Evolutionary conservation across 73 alveolate species (phyloP).

Genomic region (Paramecium pentaurelia): DNA sequence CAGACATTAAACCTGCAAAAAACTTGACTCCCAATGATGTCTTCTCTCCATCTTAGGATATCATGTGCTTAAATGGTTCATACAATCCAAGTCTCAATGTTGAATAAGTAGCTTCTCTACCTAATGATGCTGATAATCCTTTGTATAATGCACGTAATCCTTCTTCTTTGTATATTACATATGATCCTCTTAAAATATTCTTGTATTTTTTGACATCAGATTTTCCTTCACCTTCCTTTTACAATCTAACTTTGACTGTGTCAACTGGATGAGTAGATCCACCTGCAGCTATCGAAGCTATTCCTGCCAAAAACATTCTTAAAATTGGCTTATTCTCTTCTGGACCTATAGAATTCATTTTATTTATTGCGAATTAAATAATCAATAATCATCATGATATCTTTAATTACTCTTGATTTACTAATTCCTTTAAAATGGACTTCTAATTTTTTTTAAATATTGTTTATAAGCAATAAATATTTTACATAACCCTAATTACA

Average conservation of each 20-base stretch:
- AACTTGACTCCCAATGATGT: conserved; percentile 69
- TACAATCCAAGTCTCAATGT: conserved; percentile 71
- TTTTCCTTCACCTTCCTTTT: conserved; percentile 67
- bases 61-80: conserved; percentile 73
- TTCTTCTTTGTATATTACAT: conserved; percentile 44
- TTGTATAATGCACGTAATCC: conserved; percentile 65
- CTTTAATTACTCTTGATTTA: not conserved
- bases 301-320: conserved; percentile 70
- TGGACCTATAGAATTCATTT: conserved; percentile 23
- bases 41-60: conserved; percentile 53
- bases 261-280: conserved; percentile 75
- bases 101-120: conserved; percentile 70
- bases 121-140: conserved; percentile 69
- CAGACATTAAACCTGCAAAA: conserved; percentile 78
- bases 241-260: conserved; percentile 68
- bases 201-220: conserved; percentile 9
- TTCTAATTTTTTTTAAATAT: too few relatives aligned
- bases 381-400: not conserved
- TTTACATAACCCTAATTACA: too few relatives aligned
- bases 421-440: too few relatives aligned
- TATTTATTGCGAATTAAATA: not conserved
- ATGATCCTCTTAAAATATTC: conserved; percentile 54
- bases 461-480: too few relatives aligned
- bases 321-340: conserved; percentile 11
- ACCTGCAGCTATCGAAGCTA: conserved; percentile 70